These are phyloP conservation scores for Pichia paraexigua DNA, from an alignment of 805 yeast species.

Conservation along the genomic window DNA sequence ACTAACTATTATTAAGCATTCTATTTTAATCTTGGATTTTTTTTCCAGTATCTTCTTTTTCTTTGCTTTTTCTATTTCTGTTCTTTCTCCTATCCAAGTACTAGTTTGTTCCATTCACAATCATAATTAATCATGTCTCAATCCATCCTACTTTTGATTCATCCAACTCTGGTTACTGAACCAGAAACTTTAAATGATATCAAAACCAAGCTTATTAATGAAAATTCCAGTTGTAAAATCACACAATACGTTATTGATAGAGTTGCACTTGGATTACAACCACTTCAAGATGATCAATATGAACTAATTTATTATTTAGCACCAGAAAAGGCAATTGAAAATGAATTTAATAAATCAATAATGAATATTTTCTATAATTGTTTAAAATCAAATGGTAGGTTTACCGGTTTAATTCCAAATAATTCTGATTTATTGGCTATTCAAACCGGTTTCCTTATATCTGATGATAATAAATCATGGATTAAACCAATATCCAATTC, in stretches of 20 bases:
- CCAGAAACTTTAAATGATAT: slow-evolving; percentile 37
- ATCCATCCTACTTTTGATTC: slow-evolving; percentile 41
- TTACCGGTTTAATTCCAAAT: slow-evolving; percentile 46
- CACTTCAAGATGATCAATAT: slow-evolving; percentile 30
- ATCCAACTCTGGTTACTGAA: slow-evolving; percentile 59
- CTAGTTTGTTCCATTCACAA: not conserved
- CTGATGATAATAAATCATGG: slow-evolving; percentile 41
- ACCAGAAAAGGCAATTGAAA: slow-evolving; percentile 38
- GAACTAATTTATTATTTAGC: slow-evolving; percentile 46
- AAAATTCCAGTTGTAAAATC: slow-evolving; percentile 26
- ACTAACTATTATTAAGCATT: too few relatives aligned
- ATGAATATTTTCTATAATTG: slow-evolving; percentile 33
- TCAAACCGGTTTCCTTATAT: slow-evolving; percentile 53
- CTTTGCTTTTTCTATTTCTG: not conserved
- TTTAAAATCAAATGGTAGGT: slow-evolving; percentile 36
- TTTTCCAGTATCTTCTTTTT: too few relatives aligned
- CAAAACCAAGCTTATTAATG: slow-evolving; percentile 27
- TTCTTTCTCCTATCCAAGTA: not conserved
- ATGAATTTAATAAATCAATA: slow-evolving; percentile 40
- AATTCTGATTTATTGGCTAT: slow-evolving; percentile 53
- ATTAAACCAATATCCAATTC: slow-evolving; percentile 35
- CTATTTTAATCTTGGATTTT: too few relatives aligned
- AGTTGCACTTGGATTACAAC: slow-evolving; percentile 41
- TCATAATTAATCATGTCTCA: not conserved
- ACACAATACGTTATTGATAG: slow-evolving; percentile 53